Evolutionary conservation across 2,329 filamentous ascomycete species (phyloP).

Genomic region (Fusarium coffeatum): DNA sequence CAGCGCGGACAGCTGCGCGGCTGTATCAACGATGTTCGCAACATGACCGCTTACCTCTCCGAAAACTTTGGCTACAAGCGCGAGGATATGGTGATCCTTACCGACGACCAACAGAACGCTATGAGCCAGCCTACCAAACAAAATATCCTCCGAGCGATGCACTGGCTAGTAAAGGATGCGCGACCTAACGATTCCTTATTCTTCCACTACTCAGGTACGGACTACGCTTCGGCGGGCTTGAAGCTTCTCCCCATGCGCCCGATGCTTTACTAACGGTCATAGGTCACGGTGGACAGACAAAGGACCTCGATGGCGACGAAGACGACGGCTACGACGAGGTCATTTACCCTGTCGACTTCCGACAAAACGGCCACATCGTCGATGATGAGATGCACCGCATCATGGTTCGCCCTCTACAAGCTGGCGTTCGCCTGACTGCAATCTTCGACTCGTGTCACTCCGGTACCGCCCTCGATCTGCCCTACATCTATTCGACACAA

Average conservation of each 20-base stretch:
- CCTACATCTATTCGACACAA: constrained; percentile 76
- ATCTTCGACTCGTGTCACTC: constrained; percentile 77
- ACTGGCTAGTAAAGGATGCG: constrained; percentile 96
- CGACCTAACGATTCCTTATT: constrained; percentile 93
- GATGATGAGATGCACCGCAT: constrained; percentile 86
- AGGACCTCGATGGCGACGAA: constrained; percentile 82
- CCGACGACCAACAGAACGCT: constrained; percentile 95
- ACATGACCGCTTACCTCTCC: constrained; percentile 92
- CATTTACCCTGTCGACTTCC: constrained; percentile 85
- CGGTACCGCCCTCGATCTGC: constrained; percentile 73
- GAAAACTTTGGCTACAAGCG: constrained; percentile 91
- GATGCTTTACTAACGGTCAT: constrained; percentile 28
- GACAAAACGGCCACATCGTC: constrained; percentile 82
- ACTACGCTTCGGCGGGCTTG: background rate
- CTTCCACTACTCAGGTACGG: constrained; percentile 93
- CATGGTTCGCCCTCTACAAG: constrained; percentile 69
- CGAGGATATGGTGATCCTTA: constrained; percentile 97
- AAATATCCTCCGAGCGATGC: constrained; percentile 95
- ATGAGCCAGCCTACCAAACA: constrained; percentile 98
- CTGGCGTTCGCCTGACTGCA: constrained; percentile 69
- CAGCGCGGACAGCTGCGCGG: constrained; percentile 90
- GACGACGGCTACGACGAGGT: constrained; percentile 86
- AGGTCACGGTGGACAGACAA: constrained; percentile 85
- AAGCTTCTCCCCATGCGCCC: background rate
- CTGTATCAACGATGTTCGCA: constrained; percentile 97